phyloP scores from a whole-genome alignment of 208 protist species.

The Angomonas desouzai region DNA sequence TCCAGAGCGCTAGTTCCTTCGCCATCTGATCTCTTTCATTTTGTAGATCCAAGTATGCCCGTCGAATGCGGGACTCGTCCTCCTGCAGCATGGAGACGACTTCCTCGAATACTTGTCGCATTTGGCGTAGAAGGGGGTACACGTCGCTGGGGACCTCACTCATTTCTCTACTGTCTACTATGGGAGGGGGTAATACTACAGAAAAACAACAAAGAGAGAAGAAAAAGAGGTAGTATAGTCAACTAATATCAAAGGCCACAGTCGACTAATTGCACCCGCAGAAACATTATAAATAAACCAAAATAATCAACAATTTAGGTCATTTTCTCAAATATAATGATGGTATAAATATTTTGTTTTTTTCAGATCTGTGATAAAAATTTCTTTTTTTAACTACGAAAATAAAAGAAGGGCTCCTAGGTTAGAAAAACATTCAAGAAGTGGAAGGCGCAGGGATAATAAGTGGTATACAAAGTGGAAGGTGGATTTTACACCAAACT shows the following conservation, averaged over 20 bases:
- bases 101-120: conserved; percentile 29
- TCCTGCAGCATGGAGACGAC: conserved; percentile 21
- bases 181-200: no score
- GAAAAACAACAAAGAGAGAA: conserved; percentile 18
- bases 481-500: no score
- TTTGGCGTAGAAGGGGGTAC: conserved; percentile 18
- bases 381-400: not conserved
- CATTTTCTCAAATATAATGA: no score
- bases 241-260: conserved; percentile 14
- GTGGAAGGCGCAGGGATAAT: no score
- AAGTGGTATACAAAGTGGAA: no score
- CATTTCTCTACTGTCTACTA: not conserved
- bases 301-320: no score
- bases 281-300: no score
- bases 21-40: conserved; percentile 23
- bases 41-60: conserved; percentile 19
- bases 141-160: conserved; percentile 13
- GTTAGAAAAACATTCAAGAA: not conserved
- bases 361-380: not conserved
- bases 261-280: no score
- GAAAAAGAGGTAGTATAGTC: conserved; percentile 15
- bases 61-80: conserved; percentile 18
- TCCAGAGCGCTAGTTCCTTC: conserved; percentile 14
- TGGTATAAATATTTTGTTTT: no score
- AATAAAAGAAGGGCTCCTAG: not conserved